Evolutionary conservation across 805 yeast genomes (phyloP), one percentile per base, ranked within the genome.

Genomic region (Yamadazyma ubonensis): DNA sequence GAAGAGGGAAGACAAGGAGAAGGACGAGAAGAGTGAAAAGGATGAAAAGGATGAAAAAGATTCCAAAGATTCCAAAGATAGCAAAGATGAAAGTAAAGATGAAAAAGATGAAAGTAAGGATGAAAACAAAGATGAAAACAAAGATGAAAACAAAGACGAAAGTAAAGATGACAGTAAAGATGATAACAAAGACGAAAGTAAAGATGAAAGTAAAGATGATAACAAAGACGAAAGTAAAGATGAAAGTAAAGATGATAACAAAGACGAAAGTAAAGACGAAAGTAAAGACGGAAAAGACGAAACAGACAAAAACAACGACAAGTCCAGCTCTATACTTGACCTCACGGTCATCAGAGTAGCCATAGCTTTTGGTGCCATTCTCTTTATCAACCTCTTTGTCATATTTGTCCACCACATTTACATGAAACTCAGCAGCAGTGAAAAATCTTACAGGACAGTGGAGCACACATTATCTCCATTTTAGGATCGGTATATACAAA

Each of bases 351-450:
- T 68, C 12, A 50, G 66, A 17, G 54, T 67, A 11, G 54, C 57
- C 28, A 53, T 69, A 34, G 72, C 59, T 2, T 51, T 68, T 14
- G 59, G 55, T 11, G 72, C 58, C 2, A 52, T 69, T 33, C 50
- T 66, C 3, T 29, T 66, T 7, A 39, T 69, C 18, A 68, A 69
- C 44, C 54, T 62, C 48, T 22, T 65, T 17, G 71, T 60, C 19
- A 67, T 69, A 38, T 46, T 58, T 21, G 51, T 67, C 26, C 73
- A 68, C 41, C 75, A 69, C 42, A 39, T 68, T 17, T 65, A 54
- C 43, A 55, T 56, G 48, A 57, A 56, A 39, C 43, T 57, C 5
- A 48, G 63, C 17, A 51, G 52, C 27, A 50, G 61, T 3, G 55
- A 57, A 22, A 61, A 54, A 41, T 48, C 58, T 31, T 68, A 68